These are phyloP conservation scores for Neurospora crassa DNA, from an alignment of 2,329 filamentous ascomycete genomes.

Conservation along the genomic window DNA sequence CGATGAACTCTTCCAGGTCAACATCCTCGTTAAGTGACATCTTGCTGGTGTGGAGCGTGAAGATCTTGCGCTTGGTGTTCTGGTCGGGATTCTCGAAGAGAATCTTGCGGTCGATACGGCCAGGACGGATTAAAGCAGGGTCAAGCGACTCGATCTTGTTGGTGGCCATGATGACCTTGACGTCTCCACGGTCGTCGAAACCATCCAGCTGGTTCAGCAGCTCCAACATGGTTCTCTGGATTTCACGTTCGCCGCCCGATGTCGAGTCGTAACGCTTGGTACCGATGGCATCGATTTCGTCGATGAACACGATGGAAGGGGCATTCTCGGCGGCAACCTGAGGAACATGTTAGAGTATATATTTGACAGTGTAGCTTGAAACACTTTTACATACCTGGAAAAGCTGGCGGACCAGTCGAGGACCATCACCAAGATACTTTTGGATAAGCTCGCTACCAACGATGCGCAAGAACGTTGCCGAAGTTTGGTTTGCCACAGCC, in stretches of 20 bases:
- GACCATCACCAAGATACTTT: constrained; percentile 96
- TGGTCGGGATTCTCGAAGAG: constrained; percentile 61
- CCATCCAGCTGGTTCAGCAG: constrained; percentile 96
- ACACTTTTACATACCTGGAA: constrained; percentile 53
- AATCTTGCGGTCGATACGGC: constrained; percentile 98
- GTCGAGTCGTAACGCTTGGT: constrained; percentile 98
- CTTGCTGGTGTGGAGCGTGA: constrained; percentile 94
- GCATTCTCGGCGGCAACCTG: constrained; percentile 90
- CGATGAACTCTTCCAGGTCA: constrained; percentile 98
- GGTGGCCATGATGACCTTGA: constrained; percentile 99
- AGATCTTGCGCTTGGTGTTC: constrained; percentile 96
- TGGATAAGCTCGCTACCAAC: constrained; percentile 96
- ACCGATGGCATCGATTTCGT: constrained; percentile 97
- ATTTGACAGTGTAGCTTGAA: neutral
- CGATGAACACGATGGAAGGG: constrained; percentile 96
- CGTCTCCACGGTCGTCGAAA: constrained; percentile 96
- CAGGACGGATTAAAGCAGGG: constrained; percentile 88
- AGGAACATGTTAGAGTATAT: constrained; percentile 20
- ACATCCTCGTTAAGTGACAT: constrained; percentile 96
- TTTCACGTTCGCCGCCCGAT: constrained; percentile 91
- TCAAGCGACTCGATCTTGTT: constrained; percentile 99
- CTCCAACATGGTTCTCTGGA: constrained; percentile 97
- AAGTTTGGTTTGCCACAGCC: constrained; percentile 98
- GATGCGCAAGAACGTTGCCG: constrained; percentile 93
- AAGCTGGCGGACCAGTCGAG: constrained; percentile 86